These are phyloP conservation scores for Exophiala aquamarina DNA, from an alignment of 2,329 filamentous ascomycete species.

Conservation along the genomic window DNA sequence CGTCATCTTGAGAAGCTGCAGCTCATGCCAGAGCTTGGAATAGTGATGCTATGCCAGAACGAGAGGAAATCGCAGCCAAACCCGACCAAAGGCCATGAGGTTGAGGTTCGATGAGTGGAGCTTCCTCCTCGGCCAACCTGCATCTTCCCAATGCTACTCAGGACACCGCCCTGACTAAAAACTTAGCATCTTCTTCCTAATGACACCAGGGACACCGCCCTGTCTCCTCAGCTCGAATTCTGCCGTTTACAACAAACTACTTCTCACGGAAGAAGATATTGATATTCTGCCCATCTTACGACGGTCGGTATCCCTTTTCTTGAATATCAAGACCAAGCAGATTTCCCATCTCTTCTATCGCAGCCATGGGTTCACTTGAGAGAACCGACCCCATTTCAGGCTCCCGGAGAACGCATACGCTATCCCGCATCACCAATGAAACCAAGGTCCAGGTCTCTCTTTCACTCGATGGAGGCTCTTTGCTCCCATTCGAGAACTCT, in stretches of 20 bases:
- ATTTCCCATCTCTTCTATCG: not conserved
- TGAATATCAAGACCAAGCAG: too few relatives aligned
- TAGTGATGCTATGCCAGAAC: not conserved
- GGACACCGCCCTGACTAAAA: too few relatives aligned
- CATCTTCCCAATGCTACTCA: too few relatives aligned
- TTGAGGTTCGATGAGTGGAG: constrained; percentile 10
- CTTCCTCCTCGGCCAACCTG: too few relatives aligned
- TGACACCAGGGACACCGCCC: too few relatives aligned
- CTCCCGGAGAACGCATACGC: constrained; percentile 69
- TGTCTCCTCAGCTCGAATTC: too few relatives aligned
- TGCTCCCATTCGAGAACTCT: constrained; percentile 24
- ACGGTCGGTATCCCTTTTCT: too few relatives aligned
- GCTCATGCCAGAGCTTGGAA: constrained; percentile 20
- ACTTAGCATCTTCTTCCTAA: too few relatives aligned
- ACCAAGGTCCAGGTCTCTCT: constrained; percentile 93
- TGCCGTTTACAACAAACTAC: too few relatives aligned
- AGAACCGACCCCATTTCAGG: constrained; percentile 6
- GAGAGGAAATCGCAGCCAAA: constrained; percentile 5
- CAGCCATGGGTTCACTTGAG: constrained; percentile 25
- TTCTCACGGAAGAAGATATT: too few relatives aligned
- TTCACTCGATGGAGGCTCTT: constrained; percentile 81
- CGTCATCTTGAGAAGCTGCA: constrained; percentile 60
- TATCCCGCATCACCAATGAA: constrained; percentile 93
- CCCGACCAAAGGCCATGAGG: constrained; percentile 9
- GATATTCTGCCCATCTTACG: too few relatives aligned